phyloP scores from a whole-genome alignment of 1,139 yeast genomes.

The Hanseniaspora sp. region DNA sequence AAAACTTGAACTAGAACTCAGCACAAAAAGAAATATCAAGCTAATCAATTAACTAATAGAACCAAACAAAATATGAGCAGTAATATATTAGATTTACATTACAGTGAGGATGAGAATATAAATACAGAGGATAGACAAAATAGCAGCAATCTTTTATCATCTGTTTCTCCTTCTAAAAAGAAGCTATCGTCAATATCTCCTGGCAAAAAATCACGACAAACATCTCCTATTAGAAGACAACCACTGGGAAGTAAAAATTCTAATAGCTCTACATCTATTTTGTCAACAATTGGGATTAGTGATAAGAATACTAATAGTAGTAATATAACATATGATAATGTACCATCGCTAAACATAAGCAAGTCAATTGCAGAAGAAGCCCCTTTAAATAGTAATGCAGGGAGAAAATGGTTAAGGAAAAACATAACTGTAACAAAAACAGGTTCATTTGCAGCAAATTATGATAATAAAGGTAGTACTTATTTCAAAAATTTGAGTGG shows the following conservation, averaged over 20 bases:
- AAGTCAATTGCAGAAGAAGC: neutral
- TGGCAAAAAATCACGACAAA: neutral
- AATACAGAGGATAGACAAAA: slow-evolving; percentile 4
- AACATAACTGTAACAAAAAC: slow-evolving; percentile 12
- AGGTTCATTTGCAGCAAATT: slow-evolving; percentile 2
- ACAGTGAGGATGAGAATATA: slow-evolving; percentile 8
- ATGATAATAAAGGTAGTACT: neutral
- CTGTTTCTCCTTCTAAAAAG: slow-evolving; percentile 9
- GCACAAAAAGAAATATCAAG: no score
- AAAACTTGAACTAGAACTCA: no score
- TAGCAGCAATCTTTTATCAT: slow-evolving; percentile 1
- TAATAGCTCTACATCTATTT: neutral
- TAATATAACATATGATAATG: neutral
- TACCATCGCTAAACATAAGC: neutral
- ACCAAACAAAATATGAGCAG: neutral
- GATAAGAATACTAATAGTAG: neutral
- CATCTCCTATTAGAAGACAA: neutral
- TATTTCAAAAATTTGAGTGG: neutral
- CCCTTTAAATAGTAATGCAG: neutral
- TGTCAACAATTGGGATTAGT: neutral
- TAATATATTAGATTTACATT: neutral
- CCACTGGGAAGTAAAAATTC: slow-evolving; percentile 9
- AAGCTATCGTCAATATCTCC: neutral
- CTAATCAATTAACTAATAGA: no score
- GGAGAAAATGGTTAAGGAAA: slow-evolving; percentile 3